Conservation (phyloP, 805 yeast genomes). For the Tetrapisispora phaffii region DNA sequence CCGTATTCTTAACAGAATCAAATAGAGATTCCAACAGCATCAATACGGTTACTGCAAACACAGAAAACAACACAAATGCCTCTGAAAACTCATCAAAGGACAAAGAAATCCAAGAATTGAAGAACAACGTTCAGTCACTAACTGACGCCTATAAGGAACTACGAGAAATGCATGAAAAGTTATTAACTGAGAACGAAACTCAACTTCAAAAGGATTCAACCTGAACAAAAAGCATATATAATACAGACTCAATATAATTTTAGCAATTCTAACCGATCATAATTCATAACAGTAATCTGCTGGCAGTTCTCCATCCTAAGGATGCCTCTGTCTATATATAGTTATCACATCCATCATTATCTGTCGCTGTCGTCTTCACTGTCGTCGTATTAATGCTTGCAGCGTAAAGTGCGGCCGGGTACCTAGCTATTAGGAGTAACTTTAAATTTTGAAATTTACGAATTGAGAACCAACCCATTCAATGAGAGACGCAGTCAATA, state of each 20-base stretch:
- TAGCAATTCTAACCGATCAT: no score
- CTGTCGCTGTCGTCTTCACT: no score
- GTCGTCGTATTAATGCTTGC: no score
- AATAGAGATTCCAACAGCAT: slow-evolving; percentile 33
- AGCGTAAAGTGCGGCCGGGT: no score
- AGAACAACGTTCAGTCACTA: slow-evolving; percentile 39
- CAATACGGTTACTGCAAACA: slow-evolving; percentile 2
- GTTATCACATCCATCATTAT: no score
- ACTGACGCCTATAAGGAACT: slow-evolving; percentile 51
- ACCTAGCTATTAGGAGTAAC: not conserved
- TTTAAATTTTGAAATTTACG: not conserved
- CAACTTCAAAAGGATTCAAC: slow-evolving; percentile 12
- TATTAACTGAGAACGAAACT: slow-evolving; percentile 41
- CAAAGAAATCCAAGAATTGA: slow-evolving; percentile 31
- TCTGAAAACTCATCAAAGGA: slow-evolving; percentile 15
- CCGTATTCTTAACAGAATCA: slow-evolving; percentile 37
- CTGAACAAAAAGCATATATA: not conserved
- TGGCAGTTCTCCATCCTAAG: no score
- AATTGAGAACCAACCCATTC: not conserved
- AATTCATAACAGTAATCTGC: no score
- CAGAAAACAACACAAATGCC: not conserved
- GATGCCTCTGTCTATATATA: no score
- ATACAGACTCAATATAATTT: no score
- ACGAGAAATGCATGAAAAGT: slow-evolving; percentile 49
- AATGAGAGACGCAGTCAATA: not conserved